Evolutionary conservation across 2,329 filamentous ascomycete genomes (phyloP).

Genomic region (Macroventuria anomochaeta): DNA sequence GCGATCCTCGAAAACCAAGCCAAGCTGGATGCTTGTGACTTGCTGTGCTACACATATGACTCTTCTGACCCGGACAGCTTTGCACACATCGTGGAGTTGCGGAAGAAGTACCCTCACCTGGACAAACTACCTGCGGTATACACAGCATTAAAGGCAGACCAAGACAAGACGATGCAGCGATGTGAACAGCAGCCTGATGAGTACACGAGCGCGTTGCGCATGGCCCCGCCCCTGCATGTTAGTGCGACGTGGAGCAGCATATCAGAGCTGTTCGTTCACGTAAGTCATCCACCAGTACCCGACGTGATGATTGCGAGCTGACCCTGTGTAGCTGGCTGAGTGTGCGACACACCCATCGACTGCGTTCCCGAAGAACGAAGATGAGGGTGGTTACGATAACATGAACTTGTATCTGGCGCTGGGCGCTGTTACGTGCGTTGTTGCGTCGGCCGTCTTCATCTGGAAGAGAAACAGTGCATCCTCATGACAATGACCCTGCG

Average conservation of each 20-base stretch:
- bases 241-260: slow-evolving; percentile 95
- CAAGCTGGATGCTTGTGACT: slow-evolving; percentile 90
- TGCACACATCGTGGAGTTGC: slow-evolving; percentile 83
- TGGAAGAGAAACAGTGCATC: slow-evolving; percentile 58
- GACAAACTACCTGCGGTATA: slow-evolving; percentile 92
- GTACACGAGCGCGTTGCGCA: slow-evolving; percentile 83
- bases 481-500: slow-evolving; percentile 11
- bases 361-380: slow-evolving; percentile 87
- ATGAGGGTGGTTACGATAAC: slow-evolving; percentile 76
- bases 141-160: slow-evolving; percentile 91
- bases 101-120: slow-evolving; percentile 79
- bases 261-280: slow-evolving; percentile 85
- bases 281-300: slow-evolving; percentile 32
- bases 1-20: slow-evolving; percentile 91
- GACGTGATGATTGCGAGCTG: slow-evolving; percentile 20
- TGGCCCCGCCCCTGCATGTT: slow-evolving; percentile 91
- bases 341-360: slow-evolving; percentile 87
- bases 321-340: slow-evolving; percentile 71
- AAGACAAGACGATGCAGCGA: slow-evolving; percentile 95
- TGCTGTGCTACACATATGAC: slow-evolving; percentile 95
- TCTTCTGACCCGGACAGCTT: slow-evolving; percentile 97
- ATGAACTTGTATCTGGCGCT: slow-evolving; percentile 86
- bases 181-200: slow-evolving; percentile 87
- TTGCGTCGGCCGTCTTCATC: slow-evolving; percentile 64
- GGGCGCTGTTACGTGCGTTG: slow-evolving; percentile 70